Base-by-base conservation (phyloP, 2,329 filamentous ascomycete species). In the Curvularia sp. region DNA sequence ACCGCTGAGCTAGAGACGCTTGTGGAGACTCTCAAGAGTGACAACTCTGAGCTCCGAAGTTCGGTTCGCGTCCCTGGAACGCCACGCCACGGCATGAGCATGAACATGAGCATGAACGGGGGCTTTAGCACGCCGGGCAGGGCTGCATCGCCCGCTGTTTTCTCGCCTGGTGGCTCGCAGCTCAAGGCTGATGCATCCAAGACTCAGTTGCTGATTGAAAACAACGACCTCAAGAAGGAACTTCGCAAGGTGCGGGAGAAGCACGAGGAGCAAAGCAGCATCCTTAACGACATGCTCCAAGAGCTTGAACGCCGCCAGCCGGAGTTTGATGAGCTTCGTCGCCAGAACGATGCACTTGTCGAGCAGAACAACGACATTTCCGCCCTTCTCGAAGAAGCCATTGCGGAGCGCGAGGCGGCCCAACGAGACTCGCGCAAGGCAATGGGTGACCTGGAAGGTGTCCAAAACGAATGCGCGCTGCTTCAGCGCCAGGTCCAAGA, bases 401-500 rank as follows among this genome's bases (percentile, higher is more conserved):
- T 89, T 60, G 87, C 89, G 70, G 92, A 94, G 70, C 88, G 92
- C 39, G 93, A 98, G 65, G 78, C 81, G 5, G 91, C 93, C 1
- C 88, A 88, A 58, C 93, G 92, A 76, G 89, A 91, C 24, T 86
- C 90, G 10, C 86, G 93, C 64, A 94, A 90, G 77, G 89, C 89
- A 53, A 89, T 95, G 73, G 86, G 86, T n/a, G 85, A 91, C 56
- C 84, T 93, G 55, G 84, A 85, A 58, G 85, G 85, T 18, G 76
- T 84, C 26, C 77, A 79, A 5, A 84, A 82, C 46, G 93, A 98
- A 77, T 84, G 86, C 31, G 88, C 90, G 60, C 91, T 97, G 39
- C 82, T 96, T 24, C 89, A 90, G 51, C 91, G 93, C 64, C 93
- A 97, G 74, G 83, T 98, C 8, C 90, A 94, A 33, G 95, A 98